phyloP scores from a whole-genome alignment of 441 rosid genomes.

The Hura crepitans region DNA sequence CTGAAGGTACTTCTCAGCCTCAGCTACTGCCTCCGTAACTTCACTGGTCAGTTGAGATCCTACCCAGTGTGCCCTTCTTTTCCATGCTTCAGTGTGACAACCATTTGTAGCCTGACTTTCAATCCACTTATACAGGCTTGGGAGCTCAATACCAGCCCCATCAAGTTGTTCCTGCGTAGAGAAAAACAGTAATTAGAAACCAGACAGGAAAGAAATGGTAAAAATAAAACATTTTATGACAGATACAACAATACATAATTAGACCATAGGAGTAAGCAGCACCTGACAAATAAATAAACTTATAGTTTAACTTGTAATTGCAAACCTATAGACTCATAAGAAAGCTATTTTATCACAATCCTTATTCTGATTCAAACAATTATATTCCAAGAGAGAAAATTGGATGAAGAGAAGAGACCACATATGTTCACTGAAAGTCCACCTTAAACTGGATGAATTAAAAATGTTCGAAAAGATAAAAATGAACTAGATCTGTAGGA shows the following conservation, averaged over 20 bases:
- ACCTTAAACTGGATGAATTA: background rate
- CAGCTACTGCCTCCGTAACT: constrained; percentile 57
- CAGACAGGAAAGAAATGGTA: background rate
- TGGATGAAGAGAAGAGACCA: background rate
- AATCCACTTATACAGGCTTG: constrained; percentile 78
- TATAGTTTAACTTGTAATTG: background rate
- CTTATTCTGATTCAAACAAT: constrained; percentile 6
- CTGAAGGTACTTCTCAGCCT: constrained; percentile 89
- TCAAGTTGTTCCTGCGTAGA: constrained; percentile 90
- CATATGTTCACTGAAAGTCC: background rate
- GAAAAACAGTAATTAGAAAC: constrained; percentile 12
- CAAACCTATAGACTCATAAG: background rate
- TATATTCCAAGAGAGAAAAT: background rate
- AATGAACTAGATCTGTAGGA: background rate
- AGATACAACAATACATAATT: background rate
- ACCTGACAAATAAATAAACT: background rate
- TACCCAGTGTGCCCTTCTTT: constrained; percentile 87
- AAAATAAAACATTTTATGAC: background rate
- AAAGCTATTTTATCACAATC: background rate
- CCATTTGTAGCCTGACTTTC: constrained; percentile 79
- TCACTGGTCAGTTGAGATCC: constrained; percentile 80
- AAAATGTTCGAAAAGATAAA: background rate
- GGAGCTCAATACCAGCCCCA: constrained; percentile 95
- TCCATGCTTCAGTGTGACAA: constrained; percentile 97
- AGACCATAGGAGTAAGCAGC: background rate